Evolutionary conservation across 129 eudicot species (phyloP).

Genomic region (Lactuca saligna): DNA sequence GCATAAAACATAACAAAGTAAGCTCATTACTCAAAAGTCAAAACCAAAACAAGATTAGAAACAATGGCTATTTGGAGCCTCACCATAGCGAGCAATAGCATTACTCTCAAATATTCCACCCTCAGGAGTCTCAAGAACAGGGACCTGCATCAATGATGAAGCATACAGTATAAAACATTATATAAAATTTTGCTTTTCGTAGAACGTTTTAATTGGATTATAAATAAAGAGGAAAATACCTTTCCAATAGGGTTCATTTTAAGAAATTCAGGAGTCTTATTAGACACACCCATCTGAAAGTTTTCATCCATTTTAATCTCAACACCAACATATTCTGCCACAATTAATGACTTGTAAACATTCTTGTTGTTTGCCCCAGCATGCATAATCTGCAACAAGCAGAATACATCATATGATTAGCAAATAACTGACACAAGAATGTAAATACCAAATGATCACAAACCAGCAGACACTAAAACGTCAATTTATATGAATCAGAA

Average conservation of each 20-base stretch:
- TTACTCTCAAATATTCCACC: constrained; percentile 83
- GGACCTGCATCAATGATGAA: constrained; percentile 46
- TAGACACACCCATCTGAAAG: constrained; percentile 81
- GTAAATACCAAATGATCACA: background rate
- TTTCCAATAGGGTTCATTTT: constrained; percentile 94
- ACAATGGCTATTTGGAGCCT: background rate
- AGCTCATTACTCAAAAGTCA: background rate
- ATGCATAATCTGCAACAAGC: constrained; percentile 61
- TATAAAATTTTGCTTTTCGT: background rate
- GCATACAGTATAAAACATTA: background rate
- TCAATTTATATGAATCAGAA: too few relatives aligned
- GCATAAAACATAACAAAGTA: constrained; percentile 3
- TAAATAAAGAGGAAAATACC: constrained; percentile 32
- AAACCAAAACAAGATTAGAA: background rate
- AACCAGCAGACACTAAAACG: background rate
- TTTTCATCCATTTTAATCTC: constrained; percentile 53
- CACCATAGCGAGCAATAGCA: constrained; percentile 91
- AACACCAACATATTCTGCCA: constrained; percentile 78
- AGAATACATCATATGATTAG: background rate
- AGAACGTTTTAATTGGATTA: background rate
- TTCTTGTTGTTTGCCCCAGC: constrained; percentile 44
- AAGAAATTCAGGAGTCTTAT: constrained; percentile 74
- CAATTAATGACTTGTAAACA: constrained; percentile 69
- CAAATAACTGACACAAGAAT: background rate
- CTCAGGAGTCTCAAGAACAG: constrained; percentile 83